Evolutionary conservation across 345 rosid species (phyloP).

Genomic region (Nasturtium officinale): DNA sequence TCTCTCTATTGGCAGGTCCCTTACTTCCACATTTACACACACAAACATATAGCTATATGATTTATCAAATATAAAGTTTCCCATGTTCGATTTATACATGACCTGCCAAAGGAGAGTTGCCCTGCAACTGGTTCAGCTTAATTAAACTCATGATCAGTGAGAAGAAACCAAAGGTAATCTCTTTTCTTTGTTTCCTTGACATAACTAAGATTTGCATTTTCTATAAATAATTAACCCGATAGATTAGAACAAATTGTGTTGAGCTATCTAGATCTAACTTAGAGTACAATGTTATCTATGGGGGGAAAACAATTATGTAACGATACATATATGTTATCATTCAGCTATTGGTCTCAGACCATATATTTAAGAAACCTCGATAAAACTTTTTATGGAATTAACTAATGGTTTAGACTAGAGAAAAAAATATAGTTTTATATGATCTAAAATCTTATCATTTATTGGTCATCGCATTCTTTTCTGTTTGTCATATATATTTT

Average conservation of each 20-base stretch:
- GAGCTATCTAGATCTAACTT: background rate
- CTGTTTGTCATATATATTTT: background rate
- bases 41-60: background rate
- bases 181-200: background rate
- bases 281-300: background rate
- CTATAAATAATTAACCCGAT: background rate
- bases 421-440: background rate
- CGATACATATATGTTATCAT: background rate
- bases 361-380: background rate
- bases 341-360: background rate
- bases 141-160: background rate
- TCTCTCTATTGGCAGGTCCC: slow-evolving; percentile 68
- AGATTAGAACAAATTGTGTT: background rate
- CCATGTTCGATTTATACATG: background rate
- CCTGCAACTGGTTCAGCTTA: slow-evolving; percentile 70
- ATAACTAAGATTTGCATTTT: background rate
- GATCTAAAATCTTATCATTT: background rate
- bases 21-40: slow-evolving; percentile 5
- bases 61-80: background rate
- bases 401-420: background rate
- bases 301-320: too few species aligned
- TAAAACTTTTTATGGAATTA: too few species aligned
- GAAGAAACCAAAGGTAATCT: slow-evolving; percentile 18
- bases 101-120: slow-evolving; percentile 98
- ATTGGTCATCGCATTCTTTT: background rate